phyloP scores from a whole-genome alignment of 192 early-diverging fungal genomes.

The Cetraspora pellucida region DNA sequence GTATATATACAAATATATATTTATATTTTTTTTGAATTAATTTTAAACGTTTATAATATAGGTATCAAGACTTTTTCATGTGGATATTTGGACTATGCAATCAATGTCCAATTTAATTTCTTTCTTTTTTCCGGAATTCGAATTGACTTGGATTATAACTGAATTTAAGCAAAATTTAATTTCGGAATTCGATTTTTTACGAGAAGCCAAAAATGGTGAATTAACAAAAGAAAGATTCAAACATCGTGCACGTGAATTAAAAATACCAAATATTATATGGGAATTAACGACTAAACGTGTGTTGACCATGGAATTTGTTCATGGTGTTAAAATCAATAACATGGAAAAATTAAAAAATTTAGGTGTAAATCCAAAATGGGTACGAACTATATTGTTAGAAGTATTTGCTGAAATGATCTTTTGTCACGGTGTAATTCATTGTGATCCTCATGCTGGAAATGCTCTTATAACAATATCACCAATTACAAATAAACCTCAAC shows the following conservation, averaged over 20 bases:
- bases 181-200: slow-evolving; percentile 52
- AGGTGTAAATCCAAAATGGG: slow-evolving; percentile 48
- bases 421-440: slow-evolving; percentile 49
- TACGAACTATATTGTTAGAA: slow-evolving; percentile 44
- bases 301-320: slow-evolving; percentile 56
- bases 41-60: no score
- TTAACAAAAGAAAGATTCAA: slow-evolving; percentile 49
- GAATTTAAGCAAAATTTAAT: slow-evolving; percentile 52
- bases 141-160: slow-evolving; percentile 51
- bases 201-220: slow-evolving; percentile 51
- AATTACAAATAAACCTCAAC: slow-evolving; percentile 38
- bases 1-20: no score
- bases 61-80: slow-evolving; percentile 48
- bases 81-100: slow-evolving; percentile 54
- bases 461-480: slow-evolving; percentile 36
- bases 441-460: slow-evolving; percentile 46
- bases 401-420: slow-evolving; percentile 59
- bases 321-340: slow-evolving; percentile 54
- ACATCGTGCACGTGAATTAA: slow-evolving; percentile 42
- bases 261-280: slow-evolving; percentile 52
- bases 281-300: slow-evolving; percentile 48
- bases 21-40: no score
- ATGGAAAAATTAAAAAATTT: slow-evolving; percentile 45
- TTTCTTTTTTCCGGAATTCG: slow-evolving; percentile 50
- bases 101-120: slow-evolving; percentile 50